phyloP scores from a whole-genome alignment of 1,139 yeast species.

The Insectozyma bohioensis region DNA sequence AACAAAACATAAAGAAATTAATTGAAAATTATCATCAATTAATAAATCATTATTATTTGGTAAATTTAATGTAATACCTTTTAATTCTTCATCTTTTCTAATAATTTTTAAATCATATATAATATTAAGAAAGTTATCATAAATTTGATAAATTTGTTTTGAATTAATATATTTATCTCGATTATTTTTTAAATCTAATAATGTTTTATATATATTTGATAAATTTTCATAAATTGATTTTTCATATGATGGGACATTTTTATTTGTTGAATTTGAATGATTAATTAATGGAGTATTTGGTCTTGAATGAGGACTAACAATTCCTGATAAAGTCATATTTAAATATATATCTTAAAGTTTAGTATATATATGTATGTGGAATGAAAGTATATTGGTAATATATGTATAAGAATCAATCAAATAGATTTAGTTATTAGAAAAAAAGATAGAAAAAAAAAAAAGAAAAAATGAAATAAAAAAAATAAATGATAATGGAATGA shows the following conservation, averaged over 20 bases:
- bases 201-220: conserved; percentile 44
- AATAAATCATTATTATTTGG: conserved; percentile 61
- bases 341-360: no score
- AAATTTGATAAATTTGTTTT: conserved; percentile 57
- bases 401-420: no score
- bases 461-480: no score
- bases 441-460: no score
- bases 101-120: conserved; percentile 52
- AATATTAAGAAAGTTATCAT: conserved; percentile 50
- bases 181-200: conserved; percentile 63
- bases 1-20: conserved; percentile 78
- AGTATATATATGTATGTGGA: no score
- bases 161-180: conserved; percentile 63
- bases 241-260: conserved; percentile 48
- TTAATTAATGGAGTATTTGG: conserved; percentile 11
- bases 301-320: conserved; percentile 15
- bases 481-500: no score
- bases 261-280: conserved; percentile 2
- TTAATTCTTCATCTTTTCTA: conserved; percentile 49
- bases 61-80: conserved; percentile 38
- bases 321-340: conserved; percentile 10
- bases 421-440: no score
- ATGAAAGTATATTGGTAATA: no score
- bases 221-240: conserved; percentile 49
- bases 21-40: conserved; percentile 87